Evolutionary conservation across 768 basidiomycete species (phyloP).

Genomic region (Pholiota microspora): DNA sequence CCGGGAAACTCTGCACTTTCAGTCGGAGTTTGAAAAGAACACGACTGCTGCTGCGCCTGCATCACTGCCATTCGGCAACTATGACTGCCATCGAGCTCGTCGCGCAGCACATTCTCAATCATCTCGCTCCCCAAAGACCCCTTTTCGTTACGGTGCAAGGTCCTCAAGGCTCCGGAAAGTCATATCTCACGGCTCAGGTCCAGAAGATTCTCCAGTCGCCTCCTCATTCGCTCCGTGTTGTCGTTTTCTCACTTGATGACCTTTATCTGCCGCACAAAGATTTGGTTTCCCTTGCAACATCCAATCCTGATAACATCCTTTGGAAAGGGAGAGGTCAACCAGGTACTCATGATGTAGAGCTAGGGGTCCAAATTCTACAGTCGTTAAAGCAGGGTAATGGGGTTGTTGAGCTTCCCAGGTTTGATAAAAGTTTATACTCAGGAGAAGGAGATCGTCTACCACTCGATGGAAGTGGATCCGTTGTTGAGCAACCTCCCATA

Average conservation of each 20-base stretch:
- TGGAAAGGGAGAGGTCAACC: slow-evolving; percentile 88
- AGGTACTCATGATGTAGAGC: slow-evolving; percentile 82
- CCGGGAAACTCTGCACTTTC: slow-evolving; percentile 17
- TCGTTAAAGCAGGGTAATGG: slow-evolving; percentile 46
- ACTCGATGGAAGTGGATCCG: slow-evolving; percentile 35
- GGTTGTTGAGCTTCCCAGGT: slow-evolving; percentile 64
- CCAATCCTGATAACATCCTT: slow-evolving; percentile 60
- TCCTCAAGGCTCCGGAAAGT: slow-evolving; percentile 94
- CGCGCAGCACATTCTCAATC: slow-evolving; percentile 26
- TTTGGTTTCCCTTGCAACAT: slow-evolving; percentile 52
- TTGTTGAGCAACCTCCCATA: slow-evolving; percentile 38
- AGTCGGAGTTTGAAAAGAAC: slow-evolving; percentile 28
- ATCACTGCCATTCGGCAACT: background rate
- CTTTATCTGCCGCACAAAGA: slow-evolving; percentile 76
- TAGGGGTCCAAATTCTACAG: slow-evolving; percentile 55
- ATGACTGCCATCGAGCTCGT: slow-evolving; percentile 34
- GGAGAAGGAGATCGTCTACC: slow-evolving; percentile 84
- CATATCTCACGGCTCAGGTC: slow-evolving; percentile 67
- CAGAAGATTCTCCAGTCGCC: slow-evolving; percentile 36
- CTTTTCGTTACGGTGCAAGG: slow-evolving; percentile 89
- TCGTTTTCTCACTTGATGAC: slow-evolving; percentile 77
- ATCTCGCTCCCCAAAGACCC: slow-evolving; percentile 38
- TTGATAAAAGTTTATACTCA: slow-evolving; percentile 79
- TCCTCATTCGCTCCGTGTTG: slow-evolving; percentile 53
- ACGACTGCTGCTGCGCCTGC: background rate